These are phyloP conservation scores for Amylocarpus encephaloides DNA, from an alignment of 2,329 filamentous ascomycete species.

Conservation along the genomic window DNA sequence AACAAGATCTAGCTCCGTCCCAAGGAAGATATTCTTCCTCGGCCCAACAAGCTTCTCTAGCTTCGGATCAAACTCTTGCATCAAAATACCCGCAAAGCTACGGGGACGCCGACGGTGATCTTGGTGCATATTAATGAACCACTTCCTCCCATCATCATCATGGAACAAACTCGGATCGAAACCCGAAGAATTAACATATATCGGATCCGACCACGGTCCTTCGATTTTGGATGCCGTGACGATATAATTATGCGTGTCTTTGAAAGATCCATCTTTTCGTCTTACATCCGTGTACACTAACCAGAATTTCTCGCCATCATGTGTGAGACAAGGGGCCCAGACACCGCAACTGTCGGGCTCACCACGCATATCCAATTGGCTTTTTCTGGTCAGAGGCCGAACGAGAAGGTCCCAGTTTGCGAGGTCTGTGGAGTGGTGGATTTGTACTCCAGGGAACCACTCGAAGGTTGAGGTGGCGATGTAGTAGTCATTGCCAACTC, in stretches of 20 bases:
- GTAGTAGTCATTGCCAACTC: conserved; percentile 44
- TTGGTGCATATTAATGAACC: conserved; percentile 51
- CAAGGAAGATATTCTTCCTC: conserved; percentile 42
- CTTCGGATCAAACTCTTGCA: conserved; percentile 50
- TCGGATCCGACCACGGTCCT: conserved; percentile 56
- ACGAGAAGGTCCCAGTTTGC: conserved; percentile 35
- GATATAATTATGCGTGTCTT: conserved; percentile 59
- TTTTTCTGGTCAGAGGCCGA: conserved; percentile 43
- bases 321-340: conserved; percentile 59
- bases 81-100: conserved; percentile 48
- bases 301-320: conserved; percentile 55
- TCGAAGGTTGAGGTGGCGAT: conserved; percentile 50
- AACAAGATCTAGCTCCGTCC: conserved; percentile 38
- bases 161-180: conserved; percentile 58
- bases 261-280: conserved; percentile 60
- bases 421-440: conserved; percentile 45
- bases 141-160: conserved; percentile 49
- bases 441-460: conserved; percentile 45
- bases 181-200: conserved; percentile 53
- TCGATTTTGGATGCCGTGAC: conserved; percentile 46
- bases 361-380: conserved; percentile 51
- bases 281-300: conserved; percentile 62
- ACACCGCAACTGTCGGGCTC: conserved; percentile 54
- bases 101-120: conserved; percentile 45
- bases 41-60: conserved; percentile 38